Base-by-base conservation (phyloP, 768 basidiomycete genomes). In the Pholiota conissans region DNA sequence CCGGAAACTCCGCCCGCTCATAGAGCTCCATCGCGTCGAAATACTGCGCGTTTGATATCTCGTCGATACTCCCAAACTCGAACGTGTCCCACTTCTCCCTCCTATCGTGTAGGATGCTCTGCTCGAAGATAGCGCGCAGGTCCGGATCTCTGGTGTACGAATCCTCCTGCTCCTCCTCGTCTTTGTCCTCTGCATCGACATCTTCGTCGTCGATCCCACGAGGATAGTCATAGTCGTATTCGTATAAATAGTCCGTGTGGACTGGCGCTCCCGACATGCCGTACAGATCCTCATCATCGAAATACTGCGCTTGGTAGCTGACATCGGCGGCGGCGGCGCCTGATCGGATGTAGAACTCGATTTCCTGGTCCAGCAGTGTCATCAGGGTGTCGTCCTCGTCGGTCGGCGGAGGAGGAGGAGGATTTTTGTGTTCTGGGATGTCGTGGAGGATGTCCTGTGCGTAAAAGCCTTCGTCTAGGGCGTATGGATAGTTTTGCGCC, bases 21-120 rank as follows among this genome's bases (percentile, higher is more conserved):
- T 55, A 58, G 40, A 62, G 48, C 14, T 66, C 65, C 6, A 50
- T 58, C n/a, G 59, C 61, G 49, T 66, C 65, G 39, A 62, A 63
- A 40, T 54, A 54, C 40, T 54, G 53, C 27, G 53, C 53, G 28
- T 46, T 54, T 11, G 53, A 45, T 8, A 46, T 32, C 40, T 45
- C 40, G 29, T 22, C 29, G 40, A 30, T 20, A 13, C 28, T 16
- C 27, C 4, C 13, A 35, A 52, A 27, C 22, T 39, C 50, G 14
- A 52, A 52, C 10, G 29, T 16, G 3, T 20, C 40, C 29, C 40
- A 29, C 2, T 24, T 20, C 14, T 30, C 40, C 20, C n/a, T 40
- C n/a, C n/a, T n/a, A n/a, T 40, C 20, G 39, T 54, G 52, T 32
- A 28, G 24, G 24, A 49, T 20, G 13, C 52, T 29, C 20, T 32